phyloP scores from a whole-genome alignment of 306 rosid species.

The Lathyrus aphaca region DNA sequence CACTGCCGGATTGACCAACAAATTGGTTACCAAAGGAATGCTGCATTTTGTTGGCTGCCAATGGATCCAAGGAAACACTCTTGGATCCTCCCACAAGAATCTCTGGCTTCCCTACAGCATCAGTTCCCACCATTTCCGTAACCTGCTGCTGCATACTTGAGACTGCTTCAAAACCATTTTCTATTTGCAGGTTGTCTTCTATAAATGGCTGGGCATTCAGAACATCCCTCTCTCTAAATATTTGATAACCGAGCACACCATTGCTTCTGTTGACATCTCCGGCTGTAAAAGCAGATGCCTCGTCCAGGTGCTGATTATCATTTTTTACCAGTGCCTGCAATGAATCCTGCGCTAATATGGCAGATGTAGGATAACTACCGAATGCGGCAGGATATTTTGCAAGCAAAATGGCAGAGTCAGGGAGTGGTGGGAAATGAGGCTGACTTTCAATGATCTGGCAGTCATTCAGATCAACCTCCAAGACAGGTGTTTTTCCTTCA shows the following conservation, averaged over 20 bases:
- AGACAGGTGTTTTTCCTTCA: conserved; percentile 47
- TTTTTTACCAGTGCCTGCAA: too few species aligned
- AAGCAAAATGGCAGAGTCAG: conserved; percentile 67
- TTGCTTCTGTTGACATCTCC: too few species aligned
- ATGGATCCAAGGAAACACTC: conserved; percentile 65
- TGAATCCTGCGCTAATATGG: neutral
- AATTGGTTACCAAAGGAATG: conserved; percentile 49
- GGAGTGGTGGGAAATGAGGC: conserved; percentile 52
- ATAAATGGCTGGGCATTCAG: too few species aligned
- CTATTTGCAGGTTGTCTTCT: conserved; percentile 52
- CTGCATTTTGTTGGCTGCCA: conserved; percentile 75
- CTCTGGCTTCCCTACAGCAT: conserved; percentile 62
- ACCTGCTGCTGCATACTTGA: conserved; percentile 68
- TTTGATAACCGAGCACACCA: too few species aligned
- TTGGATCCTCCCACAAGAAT: conserved; percentile 65
- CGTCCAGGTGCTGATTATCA: too few species aligned
- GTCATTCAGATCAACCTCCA: conserved; percentile 48
- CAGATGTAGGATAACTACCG: conserved; percentile 46
- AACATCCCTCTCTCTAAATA: too few species aligned
- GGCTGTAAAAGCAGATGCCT: too few species aligned
- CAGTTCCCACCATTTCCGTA: conserved; percentile 59
- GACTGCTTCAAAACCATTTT: conserved; percentile 61
- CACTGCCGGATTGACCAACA: conserved; percentile 56
- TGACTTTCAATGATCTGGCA: conserved; percentile 51
- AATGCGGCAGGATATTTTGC: conserved; percentile 77